A percentile compares a stretch with the other conserved stretches of the same genome.
These are phyloP conservation scores for Suillus clintonianus DNA, from an alignment of 768 basidiomycete species.

Conservation along the genomic window DNA sequence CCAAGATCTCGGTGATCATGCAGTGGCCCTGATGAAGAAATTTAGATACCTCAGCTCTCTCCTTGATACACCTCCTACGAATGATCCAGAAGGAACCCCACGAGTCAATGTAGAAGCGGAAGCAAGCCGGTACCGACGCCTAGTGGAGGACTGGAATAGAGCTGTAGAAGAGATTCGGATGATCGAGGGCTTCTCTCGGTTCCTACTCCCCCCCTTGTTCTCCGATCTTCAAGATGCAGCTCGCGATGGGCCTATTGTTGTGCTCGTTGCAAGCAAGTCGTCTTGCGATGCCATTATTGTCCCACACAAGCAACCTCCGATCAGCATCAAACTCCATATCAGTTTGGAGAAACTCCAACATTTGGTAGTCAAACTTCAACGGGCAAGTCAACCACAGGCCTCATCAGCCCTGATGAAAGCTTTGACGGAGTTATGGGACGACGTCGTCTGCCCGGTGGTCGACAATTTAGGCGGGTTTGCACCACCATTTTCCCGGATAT, in stretches of 20 bases:
- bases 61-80: background rate
- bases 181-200: constrained; percentile 14
- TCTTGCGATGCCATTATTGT: constrained; percentile 16
- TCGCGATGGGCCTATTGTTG: constrained; percentile 3
- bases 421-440: background rate
- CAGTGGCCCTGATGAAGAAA: background rate
- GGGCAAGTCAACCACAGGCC: too few relatives aligned
- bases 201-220: constrained; percentile 13
- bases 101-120: background rate
- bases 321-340: background rate
- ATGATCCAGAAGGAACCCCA: background rate
- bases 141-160: constrained; percentile 12
- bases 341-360: background rate
- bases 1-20: background rate
- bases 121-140: background rate
- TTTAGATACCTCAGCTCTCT: background rate
- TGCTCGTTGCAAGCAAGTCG: constrained; percentile 8
- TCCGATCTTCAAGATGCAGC: constrained; percentile 7
- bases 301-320: background rate
- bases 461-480: background rate
- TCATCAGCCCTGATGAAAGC: background rate
- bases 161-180: constrained; percentile 12
- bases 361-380: background rate
- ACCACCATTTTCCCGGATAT: background rate
- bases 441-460: background rate